Evolutionary conservation across 2,329 filamentous ascomycete genomes (phyloP).

Genomic region (Rachicladosporium sp.): DNA sequence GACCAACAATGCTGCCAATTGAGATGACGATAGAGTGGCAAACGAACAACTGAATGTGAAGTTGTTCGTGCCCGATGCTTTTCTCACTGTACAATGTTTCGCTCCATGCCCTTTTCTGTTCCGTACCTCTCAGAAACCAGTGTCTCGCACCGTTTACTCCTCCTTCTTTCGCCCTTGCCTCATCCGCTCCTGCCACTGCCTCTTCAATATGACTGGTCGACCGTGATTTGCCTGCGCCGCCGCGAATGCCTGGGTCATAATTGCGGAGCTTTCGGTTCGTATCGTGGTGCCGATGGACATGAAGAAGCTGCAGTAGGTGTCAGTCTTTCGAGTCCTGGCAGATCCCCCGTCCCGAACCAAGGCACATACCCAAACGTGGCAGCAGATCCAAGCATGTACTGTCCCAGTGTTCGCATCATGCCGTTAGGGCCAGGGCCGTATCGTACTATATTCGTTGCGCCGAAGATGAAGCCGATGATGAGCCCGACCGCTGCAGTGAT

Average conservation of each 20-base stretch:
- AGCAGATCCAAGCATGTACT: conserved; percentile 92
- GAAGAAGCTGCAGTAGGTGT: conserved; percentile 57
- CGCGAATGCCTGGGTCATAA: conserved; percentile 62
- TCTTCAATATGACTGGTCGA: conserved; percentile 57
- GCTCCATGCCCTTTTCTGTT: too few species aligned
- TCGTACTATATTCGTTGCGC: conserved; percentile 82
- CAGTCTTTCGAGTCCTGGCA: too few species aligned
- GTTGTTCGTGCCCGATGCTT: too few species aligned
- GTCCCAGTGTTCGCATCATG: conserved; percentile 83
- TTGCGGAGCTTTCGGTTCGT: conserved; percentile 73
- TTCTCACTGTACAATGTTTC: too few species aligned
- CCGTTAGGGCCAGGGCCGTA: conserved; percentile 89
- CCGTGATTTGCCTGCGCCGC: conserved; percentile 47
- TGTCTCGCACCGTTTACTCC: too few species aligned
- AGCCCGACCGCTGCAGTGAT: conserved; percentile 63
- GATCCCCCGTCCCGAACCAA: too few species aligned
- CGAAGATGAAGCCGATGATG: conserved; percentile 97
- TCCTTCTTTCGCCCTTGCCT: conserved; percentile 3
- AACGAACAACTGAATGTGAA: too few species aligned
- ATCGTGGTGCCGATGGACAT: conserved; percentile 98
- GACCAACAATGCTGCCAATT: too few species aligned
- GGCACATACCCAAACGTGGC: conserved; percentile 98
- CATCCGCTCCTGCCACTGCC: conserved; percentile 22
- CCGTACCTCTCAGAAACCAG: too few species aligned
- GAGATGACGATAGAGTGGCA: too few species aligned